Evolutionary conservation across 1,284 basidiomycete genomes (phyloP).

Genomic region (Abortiporus biennis): DNA sequence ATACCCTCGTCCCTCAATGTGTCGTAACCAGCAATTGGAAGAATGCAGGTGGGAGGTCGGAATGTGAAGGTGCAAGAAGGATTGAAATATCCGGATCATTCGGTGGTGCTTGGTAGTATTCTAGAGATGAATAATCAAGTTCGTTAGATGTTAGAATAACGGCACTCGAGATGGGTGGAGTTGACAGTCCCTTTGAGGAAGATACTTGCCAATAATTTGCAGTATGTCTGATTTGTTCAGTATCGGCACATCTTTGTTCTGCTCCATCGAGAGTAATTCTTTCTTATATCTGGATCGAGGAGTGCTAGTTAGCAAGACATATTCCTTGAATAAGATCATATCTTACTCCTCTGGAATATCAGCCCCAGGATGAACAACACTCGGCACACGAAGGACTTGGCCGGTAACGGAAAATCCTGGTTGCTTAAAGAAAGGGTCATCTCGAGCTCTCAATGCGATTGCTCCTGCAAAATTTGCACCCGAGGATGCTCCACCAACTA

Average conservation of each 20-base stretch:
- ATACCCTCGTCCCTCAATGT: slow-evolving; percentile 14
- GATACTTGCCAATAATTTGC: background rate
- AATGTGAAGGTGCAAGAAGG: slow-evolving; percentile 4
- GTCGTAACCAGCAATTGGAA: slow-evolving; percentile 14
- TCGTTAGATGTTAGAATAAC: background rate
- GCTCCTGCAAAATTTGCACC: slow-evolving; percentile 1
- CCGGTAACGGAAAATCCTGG: background rate
- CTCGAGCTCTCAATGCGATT: background rate
- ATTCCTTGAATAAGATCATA: background rate
- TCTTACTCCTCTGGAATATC: slow-evolving; percentile 1
- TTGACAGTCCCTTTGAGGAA: background rate
- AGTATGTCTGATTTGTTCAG: background rate
- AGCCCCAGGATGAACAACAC: background rate
- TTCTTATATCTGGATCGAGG: background rate
- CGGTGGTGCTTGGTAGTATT: too few relatives aligned
- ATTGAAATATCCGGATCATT: slow-evolving; percentile 7
- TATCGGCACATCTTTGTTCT: slow-evolving; percentile 1
- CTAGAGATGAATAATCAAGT: too few relatives aligned
- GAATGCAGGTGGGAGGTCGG: slow-evolving; percentile 11
- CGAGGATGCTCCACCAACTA: slow-evolving; percentile 1
- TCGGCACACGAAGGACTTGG: slow-evolving; percentile 2
- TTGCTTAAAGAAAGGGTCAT: slow-evolving; percentile 5
- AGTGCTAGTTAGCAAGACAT: background rate
- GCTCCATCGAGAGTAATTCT: slow-evolving; percentile 1
- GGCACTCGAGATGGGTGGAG: too few relatives aligned